Conservation (phyloP, 139 green algal species). For the Chlorella sp. region DNA sequence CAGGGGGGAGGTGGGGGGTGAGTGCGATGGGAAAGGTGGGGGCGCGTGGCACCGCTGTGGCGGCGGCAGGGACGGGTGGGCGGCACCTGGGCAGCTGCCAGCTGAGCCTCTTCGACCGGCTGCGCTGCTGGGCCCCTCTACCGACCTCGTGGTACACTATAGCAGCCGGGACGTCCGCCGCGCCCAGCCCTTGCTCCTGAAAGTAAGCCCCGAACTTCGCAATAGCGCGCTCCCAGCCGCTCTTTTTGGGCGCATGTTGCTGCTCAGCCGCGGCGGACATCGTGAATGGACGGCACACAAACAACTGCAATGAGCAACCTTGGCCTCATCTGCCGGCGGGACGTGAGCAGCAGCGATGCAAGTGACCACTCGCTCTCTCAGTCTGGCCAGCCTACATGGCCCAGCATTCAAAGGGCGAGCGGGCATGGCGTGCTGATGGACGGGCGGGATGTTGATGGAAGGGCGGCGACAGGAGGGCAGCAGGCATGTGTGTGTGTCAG, state of each 20-base stretch:
- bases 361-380: too few species aligned
- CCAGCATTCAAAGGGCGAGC: too few species aligned
- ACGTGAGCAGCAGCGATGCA: too few species aligned
- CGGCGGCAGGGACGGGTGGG: background rate
- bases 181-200: conserved; percentile 36
- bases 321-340: too few species aligned
- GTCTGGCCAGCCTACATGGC: too few species aligned
- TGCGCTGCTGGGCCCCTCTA: background rate
- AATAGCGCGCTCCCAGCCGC: conserved; percentile 21
- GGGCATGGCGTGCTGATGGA: too few species aligned
- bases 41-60: background rate
- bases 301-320: too few species aligned
- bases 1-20: background rate
- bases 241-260: background rate
- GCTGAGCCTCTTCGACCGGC: background rate
- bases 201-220: conserved; percentile 42
- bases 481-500: too few species aligned
- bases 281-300: too few species aligned
- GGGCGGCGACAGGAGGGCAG: background rate
- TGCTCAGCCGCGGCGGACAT: too few species aligned
- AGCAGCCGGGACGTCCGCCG: conserved; percentile 43
- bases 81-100: background rate
- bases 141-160: conserved; percentile 50
- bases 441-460: background rate
- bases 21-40: background rate